These are phyloP conservation scores for Prosopis cineraria DNA, from an alignment of 306 rosid species.

Conservation along the genomic window DNA sequence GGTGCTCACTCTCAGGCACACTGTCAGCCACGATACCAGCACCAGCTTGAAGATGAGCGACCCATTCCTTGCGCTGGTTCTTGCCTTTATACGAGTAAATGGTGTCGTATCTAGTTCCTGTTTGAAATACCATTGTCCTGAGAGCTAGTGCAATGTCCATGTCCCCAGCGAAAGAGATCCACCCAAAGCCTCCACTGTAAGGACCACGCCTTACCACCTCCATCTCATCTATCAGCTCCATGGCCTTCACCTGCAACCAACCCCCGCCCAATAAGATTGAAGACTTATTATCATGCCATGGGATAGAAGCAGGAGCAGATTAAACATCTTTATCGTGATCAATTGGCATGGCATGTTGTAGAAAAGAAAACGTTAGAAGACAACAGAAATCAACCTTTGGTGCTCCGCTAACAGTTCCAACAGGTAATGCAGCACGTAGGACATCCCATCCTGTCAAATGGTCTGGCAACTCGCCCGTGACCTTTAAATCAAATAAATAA, in stretches of 20 bases:
- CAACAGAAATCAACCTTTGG: slow-evolving; percentile 74
- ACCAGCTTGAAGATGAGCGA: slow-evolving; percentile 85
- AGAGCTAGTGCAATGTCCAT: slow-evolving; percentile 88
- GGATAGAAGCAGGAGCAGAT: no score
- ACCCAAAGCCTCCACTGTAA: slow-evolving; percentile 81
- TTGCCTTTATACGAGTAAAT: slow-evolving; percentile 67
- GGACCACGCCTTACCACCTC: slow-evolving; percentile 78
- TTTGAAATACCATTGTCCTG: slow-evolving; percentile 72
- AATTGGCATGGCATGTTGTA: no score
- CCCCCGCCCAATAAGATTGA: no score
- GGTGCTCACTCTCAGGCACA: slow-evolving; percentile 69
- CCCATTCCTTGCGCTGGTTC: slow-evolving; percentile 63
- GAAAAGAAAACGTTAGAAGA: no score
- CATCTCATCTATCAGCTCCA: slow-evolving; percentile 77
- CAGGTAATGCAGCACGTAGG: slow-evolving; percentile 78
- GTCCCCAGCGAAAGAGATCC: slow-evolving; percentile 60
- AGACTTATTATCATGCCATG: no score
- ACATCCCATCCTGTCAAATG: slow-evolving; percentile 75
- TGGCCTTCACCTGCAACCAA: slow-evolving; percentile 79
- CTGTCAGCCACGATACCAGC: slow-evolving; percentile 93
- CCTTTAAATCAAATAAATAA: slow-evolving; percentile 44
- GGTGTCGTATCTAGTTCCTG: slow-evolving; percentile 63
- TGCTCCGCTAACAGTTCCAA: slow-evolving; percentile 89
- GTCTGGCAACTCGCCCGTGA: slow-evolving; percentile 74
- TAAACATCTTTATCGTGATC: no score